Conservation (phyloP, 1,284 basidiomycete species). For the Tetrapyrgos nigripes region DNA sequence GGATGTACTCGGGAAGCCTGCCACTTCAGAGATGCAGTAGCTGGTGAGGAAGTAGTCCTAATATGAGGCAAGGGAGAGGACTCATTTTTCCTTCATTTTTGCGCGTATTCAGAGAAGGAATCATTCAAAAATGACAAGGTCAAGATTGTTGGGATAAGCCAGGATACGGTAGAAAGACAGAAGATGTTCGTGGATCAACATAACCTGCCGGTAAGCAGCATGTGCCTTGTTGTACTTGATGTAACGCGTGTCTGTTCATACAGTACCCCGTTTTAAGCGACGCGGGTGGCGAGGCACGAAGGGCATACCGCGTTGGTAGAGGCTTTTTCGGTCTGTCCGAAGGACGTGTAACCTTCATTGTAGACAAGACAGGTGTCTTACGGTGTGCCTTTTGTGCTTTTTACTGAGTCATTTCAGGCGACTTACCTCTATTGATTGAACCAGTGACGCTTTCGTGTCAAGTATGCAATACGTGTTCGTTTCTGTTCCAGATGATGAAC, state of each 20-base stretch:
- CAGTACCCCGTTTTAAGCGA: constrained; percentile 83
- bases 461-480: constrained; percentile 56
- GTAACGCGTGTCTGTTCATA: not conserved
- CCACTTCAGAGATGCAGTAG: constrained; percentile 77
- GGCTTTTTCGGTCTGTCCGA: constrained; percentile 68
- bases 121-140: constrained; percentile 71
- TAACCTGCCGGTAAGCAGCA: constrained; percentile 60
- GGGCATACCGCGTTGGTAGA: constrained; percentile 68
- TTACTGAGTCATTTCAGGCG: not conserved
- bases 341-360: constrained; percentile 76
- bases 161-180: constrained; percentile 73
- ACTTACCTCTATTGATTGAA: not conserved
- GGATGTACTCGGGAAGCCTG: constrained; percentile 84
- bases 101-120: constrained; percentile 55
- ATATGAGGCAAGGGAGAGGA: too few relatives aligned
- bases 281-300: constrained; percentile 61
- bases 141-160: constrained; percentile 73
- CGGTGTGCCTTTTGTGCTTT: constrained; percentile 45
- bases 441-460: constrained; percentile 61
- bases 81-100: not conserved
- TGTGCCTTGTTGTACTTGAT: not conserved
- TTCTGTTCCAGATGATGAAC: too few relatives aligned
- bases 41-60: constrained; percentile 46
- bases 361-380: constrained; percentile 73
- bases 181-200: constrained; percentile 76